These are phyloP conservation scores for Panicum virgatum DNA, from an alignment of 202 grass and related monocot species.

Conservation along the genomic window DNA sequence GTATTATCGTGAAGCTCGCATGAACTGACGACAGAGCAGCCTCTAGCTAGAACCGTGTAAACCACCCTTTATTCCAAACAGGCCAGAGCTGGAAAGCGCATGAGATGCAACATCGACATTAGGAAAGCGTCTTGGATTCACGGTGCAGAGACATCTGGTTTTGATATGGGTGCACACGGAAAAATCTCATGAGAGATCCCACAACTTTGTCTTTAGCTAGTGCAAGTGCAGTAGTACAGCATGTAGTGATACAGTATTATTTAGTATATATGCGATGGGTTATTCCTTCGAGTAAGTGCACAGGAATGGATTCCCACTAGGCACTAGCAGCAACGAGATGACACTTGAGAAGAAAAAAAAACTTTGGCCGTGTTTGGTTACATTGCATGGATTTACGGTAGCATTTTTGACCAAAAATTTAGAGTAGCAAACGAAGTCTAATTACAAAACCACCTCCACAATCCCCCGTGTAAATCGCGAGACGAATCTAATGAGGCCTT, in stretches of 20 bases:
- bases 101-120: neutral
- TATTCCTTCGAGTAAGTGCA: neutral
- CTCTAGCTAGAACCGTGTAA: neutral
- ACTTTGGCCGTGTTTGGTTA: no score
- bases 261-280: neutral
- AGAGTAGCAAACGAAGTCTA: no score
- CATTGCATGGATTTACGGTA: no score
- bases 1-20: neutral
- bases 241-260: neutral
- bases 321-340: neutral
- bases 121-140: neutral
- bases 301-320: slow-evolving; percentile 7
- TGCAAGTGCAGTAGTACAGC: neutral
- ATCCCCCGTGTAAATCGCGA: no score
- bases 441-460: no score
- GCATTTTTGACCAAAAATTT: no score
- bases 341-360: neutral
- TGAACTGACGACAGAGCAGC: neutral
- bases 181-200: neutral
- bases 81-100: neutral
- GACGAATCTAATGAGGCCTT: no score
- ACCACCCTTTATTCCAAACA: neutral
- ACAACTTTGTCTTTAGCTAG: neutral
- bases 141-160: neutral
- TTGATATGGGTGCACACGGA: neutral